Percentiles rank a stretch among this genome's conserved stretches.
phyloP scores from a whole-genome alignment of 2,329 filamentous ascomycete species.

The Neofusicoccum umdonicola region DNA sequence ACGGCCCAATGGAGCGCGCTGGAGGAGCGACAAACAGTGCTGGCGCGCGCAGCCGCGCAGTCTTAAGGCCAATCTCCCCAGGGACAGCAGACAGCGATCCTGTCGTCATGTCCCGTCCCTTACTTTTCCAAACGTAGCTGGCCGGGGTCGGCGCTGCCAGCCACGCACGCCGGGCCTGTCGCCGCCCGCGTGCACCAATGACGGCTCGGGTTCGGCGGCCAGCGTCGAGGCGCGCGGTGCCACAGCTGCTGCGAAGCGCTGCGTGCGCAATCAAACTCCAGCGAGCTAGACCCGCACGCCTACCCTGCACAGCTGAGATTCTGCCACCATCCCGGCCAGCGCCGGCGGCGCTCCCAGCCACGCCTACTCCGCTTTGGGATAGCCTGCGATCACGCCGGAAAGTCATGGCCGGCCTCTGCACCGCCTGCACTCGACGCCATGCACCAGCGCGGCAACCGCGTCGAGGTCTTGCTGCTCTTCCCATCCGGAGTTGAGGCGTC shows the following conservation, averaged over 20 bases:
- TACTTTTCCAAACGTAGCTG: not conserved
- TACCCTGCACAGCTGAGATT: constrained; percentile 3
- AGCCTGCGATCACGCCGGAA: not conserved
- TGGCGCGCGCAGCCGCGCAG: not conserved
- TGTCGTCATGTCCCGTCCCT: constrained; percentile 10
- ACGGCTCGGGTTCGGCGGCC: not conserved
- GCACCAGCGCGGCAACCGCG: not conserved
- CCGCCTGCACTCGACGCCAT: too few relatives aligned
- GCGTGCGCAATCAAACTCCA: constrained; percentile 1
- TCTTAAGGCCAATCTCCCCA: constrained; percentile 4
- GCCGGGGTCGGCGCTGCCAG: not conserved
- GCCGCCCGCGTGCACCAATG: not conserved
- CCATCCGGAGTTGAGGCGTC: not conserved
- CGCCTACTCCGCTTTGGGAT: not conserved
- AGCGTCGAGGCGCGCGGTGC: not conserved
- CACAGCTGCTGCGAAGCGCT: not conserved
- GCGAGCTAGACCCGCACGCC: not conserved
- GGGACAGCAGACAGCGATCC: not conserved
- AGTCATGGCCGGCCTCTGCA: not conserved
- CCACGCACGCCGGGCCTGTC: not conserved
- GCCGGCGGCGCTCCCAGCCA: not conserved
- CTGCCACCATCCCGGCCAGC: not conserved
- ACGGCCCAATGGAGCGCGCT: not conserved
- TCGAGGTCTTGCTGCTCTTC: too few relatives aligned
- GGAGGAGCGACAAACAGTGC: constrained; percentile 8